Percentiles rank a stretch among this genome's conserved stretches.
These are phyloP conservation scores for Leptosphaerulina australis DNA, from an alignment of 2,329 filamentous ascomycete genomes.

Conservation along the genomic window DNA sequence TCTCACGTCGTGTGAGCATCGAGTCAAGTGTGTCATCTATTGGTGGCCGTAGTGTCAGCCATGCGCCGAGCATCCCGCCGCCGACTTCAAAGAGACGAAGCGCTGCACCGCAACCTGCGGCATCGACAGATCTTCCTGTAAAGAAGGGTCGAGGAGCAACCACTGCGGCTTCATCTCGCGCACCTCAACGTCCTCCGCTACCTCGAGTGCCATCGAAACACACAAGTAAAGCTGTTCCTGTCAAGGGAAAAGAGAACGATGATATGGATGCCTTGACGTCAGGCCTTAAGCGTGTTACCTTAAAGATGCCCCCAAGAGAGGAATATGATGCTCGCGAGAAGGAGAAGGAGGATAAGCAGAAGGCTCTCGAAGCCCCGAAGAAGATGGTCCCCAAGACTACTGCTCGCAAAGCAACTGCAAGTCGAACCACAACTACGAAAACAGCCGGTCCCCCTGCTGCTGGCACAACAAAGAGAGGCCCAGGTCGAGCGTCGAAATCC, in stretches of 20 bases:
- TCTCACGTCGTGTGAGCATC: slow-evolving; percentile 53
- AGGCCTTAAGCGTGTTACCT: slow-evolving; percentile 63
- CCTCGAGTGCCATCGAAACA: slow-evolving; percentile 51
- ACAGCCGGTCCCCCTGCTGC: slow-evolving; percentile 23
- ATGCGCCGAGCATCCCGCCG: slow-evolving; percentile 43
- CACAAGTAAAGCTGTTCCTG: slow-evolving; percentile 26
- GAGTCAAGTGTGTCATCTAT: slow-evolving; percentile 53
- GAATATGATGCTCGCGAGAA: slow-evolving; percentile 61
- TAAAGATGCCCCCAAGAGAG: slow-evolving; percentile 64
- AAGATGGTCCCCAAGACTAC: slow-evolving; percentile 40
- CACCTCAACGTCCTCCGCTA: slow-evolving; percentile 48
- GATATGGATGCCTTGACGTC: slow-evolving; percentile 58
- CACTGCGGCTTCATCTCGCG: slow-evolving; percentile 43
- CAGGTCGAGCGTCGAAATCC: slow-evolving; percentile 33
- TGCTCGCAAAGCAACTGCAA: slow-evolving; percentile 27
- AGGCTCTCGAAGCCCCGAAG: slow-evolving; percentile 40
- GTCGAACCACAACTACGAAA: slow-evolving; percentile 27
- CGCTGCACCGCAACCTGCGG: slow-evolving; percentile 27
- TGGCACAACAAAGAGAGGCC: slow-evolving; percentile 30
- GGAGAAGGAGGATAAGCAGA: slow-evolving; percentile 52
- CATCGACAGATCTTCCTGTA: slow-evolving; percentile 53
- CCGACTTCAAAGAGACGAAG: slow-evolving; percentile 48
- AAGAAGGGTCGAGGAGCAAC: slow-evolving; percentile 66
- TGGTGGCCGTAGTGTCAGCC: slow-evolving; percentile 40
- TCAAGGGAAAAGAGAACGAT: slow-evolving; percentile 39